Percentiles rank a stretch among this genome's conserved stretches.
These are phyloP conservation scores for Orbilia brochopaga DNA, from an alignment of 2,329 filamentous ascomycete genomes.

Conservation along the genomic window DNA sequence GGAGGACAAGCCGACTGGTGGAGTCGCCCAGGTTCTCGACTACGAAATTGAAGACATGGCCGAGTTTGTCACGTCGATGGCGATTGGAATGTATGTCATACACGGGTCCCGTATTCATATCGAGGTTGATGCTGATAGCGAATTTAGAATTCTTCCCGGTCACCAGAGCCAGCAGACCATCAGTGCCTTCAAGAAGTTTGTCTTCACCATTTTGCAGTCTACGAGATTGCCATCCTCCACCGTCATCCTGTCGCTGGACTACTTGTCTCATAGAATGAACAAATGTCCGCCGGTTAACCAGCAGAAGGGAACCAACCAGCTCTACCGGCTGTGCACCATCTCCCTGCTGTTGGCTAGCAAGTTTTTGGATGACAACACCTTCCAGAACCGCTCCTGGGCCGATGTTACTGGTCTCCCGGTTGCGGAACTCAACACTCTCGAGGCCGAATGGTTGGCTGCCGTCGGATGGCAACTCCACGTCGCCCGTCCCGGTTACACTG, in stretches of 20 bases:
- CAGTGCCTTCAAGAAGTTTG: constrained; percentile 78
- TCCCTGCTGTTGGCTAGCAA: constrained; percentile 88
- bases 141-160: constrained; percentile 62
- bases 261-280: constrained; percentile 81
- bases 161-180: constrained; percentile 58
- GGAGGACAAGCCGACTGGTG: constrained; percentile 64
- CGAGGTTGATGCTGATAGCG: constrained; percentile 32
- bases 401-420: constrained; percentile 91
- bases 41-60: constrained; percentile 97
- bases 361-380: constrained; percentile 95
- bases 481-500: constrained; percentile 78
- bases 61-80: constrained; percentile 91
- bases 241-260: constrained; percentile 87
- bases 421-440: constrained; percentile 79
- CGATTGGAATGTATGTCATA: constrained; percentile 72
- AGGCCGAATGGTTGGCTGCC: constrained; percentile 83
- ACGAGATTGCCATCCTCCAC: constrained; percentile 89
- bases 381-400: constrained; percentile 95
- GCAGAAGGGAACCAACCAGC: constrained; percentile 70
- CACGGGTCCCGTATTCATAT: constrained; percentile 57
- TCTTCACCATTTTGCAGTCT: constrained; percentile 85
- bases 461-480: constrained; percentile 87
- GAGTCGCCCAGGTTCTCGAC: constrained; percentile 90
- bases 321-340: constrained; percentile 87
- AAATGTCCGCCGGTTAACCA: constrained; percentile 67